Conservation (phyloP, 1,139 yeast genomes). For the Kodamaea fungicola region DNA sequence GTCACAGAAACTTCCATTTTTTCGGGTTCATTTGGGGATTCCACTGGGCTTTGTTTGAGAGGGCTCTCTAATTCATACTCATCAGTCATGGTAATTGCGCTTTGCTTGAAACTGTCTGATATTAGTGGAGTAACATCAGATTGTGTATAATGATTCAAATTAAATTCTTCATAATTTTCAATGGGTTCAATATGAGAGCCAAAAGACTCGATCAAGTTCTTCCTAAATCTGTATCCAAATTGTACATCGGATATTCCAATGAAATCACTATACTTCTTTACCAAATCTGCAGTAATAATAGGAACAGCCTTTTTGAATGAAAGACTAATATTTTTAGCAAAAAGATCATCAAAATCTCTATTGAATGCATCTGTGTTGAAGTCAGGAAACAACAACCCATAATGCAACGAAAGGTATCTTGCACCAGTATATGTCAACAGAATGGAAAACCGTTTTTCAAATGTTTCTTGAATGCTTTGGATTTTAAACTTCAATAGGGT, state of each 20-base stretch:
- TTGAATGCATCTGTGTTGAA: constrained; percentile 10
- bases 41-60: too few relatives aligned
- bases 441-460: constrained; percentile 6
- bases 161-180: constrained; percentile 12
- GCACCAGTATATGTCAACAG: constrained; percentile 11
- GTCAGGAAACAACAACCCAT: constrained; percentile 13
- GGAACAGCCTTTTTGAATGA: constrained; percentile 3
- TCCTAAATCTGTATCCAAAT: constrained; percentile 16
- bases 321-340: constrained; percentile 5
- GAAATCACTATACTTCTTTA: constrained; percentile 2
- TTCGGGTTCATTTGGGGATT: too few relatives aligned
- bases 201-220: constrained; percentile 15
- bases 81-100: too few relatives aligned
- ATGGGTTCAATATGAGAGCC: constrained; percentile 15
- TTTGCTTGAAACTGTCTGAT: too few relatives aligned
- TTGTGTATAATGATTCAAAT: not conserved
- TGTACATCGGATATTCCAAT: constrained; percentile 11
- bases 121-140: too few relatives aligned
- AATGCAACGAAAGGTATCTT: constrained; percentile 17
- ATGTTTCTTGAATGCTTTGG: constrained; percentile 5
- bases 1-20: too few relatives aligned
- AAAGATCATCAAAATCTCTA: constrained; percentile 14
- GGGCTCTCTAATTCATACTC: too few relatives aligned
- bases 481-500: not conserved
- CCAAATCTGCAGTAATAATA: constrained; percentile 5